Percentiles rank a stretch among this genome's conserved stretches.
Evolutionary conservation across 805 yeast genomes (phyloP).

Genomic region (Candida multigemmis): DNA sequence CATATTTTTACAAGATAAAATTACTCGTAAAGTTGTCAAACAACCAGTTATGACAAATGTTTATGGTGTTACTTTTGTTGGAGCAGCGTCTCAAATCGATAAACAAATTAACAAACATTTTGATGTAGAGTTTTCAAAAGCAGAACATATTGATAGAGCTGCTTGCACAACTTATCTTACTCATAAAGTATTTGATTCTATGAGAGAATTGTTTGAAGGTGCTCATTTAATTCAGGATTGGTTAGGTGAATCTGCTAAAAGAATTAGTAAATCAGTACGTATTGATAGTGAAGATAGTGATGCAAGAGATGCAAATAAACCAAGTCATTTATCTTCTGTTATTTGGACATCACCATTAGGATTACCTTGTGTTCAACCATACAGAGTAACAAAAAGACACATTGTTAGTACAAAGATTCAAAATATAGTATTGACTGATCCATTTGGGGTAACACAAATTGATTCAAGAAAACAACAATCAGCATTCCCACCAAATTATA

Average conservation of each 20-base stretch:
- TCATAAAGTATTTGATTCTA: constrained; percentile 67
- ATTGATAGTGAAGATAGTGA: constrained; percentile 46
- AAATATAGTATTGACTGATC: constrained; percentile 79
- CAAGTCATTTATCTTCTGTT: constrained; percentile 73
- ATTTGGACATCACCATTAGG: constrained; percentile 98
- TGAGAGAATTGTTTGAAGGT: constrained; percentile 77
- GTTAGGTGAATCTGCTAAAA: constrained; percentile 80
- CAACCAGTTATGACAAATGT: constrained; percentile 98
- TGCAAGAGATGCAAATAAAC: constrained; percentile 31
- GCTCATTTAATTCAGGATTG: constrained; percentile 96
- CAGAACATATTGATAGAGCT: constrained; percentile 23
- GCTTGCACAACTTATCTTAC: constrained; percentile 77
- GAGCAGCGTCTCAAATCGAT: constrained; percentile 84
- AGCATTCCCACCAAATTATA: constrained; percentile 93
- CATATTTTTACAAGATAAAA: constrained; percentile 44
- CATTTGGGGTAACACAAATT: constrained; percentile 74
- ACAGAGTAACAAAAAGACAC: constrained; percentile 57
- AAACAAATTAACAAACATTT: constrained; percentile 61
- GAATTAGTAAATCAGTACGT: constrained; percentile 62
- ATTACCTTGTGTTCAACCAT: constrained; percentile 95
- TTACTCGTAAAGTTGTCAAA: constrained; percentile 83
- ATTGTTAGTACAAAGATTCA: constrained; percentile 79
- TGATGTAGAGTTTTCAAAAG: constrained; percentile 29
- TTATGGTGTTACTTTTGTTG: constrained; percentile 91
- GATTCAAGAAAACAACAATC: constrained; percentile 83